Percentiles rank a stretch among this genome's conserved stretches.
phyloP scores from a whole-genome alignment of 108 stramenopile species.

The Cylindrotheca closterium region DNA sequence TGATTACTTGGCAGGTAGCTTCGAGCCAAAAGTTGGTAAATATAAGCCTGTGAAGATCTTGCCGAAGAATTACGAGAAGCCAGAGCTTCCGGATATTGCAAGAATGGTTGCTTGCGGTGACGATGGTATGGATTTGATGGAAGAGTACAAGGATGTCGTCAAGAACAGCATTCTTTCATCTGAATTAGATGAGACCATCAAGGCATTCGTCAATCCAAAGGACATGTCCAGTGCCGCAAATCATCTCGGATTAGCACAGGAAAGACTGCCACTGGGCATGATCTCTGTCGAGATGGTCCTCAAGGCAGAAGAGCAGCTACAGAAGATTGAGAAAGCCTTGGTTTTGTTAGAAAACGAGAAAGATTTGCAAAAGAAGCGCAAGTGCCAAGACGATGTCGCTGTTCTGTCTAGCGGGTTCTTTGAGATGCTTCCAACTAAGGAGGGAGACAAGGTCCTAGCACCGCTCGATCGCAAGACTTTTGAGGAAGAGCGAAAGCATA shows the following conservation, averaged over 20 bases:
- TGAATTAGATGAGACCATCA: neutral
- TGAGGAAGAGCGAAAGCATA: neutral
- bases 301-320: too few relatives aligned
- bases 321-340: too few relatives aligned
- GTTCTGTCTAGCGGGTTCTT: neutral
- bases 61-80: neutral
- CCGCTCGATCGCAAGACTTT: neutral
- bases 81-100: neutral
- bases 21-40: neutral
- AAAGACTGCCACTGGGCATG: neutral
- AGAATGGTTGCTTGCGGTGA: neutral
- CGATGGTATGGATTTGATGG: too few relatives aligned
- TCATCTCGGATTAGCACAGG: neutral
- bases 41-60: neutral
- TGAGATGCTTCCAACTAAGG: neutral
- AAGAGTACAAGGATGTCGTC: neutral
- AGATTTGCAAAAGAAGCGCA: neutral
- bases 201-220: neutral
- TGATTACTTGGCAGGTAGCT: too few relatives aligned
- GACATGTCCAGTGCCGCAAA: neutral
- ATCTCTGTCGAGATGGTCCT: too few relatives aligned
- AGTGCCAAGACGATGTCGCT: neutral
- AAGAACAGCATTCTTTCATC: neutral
- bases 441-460: conserved; percentile 1
- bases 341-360: neutral